Conservation (phyloP, 352 stramenopile genomes). For the Nothophytophthora sp. region DNA sequence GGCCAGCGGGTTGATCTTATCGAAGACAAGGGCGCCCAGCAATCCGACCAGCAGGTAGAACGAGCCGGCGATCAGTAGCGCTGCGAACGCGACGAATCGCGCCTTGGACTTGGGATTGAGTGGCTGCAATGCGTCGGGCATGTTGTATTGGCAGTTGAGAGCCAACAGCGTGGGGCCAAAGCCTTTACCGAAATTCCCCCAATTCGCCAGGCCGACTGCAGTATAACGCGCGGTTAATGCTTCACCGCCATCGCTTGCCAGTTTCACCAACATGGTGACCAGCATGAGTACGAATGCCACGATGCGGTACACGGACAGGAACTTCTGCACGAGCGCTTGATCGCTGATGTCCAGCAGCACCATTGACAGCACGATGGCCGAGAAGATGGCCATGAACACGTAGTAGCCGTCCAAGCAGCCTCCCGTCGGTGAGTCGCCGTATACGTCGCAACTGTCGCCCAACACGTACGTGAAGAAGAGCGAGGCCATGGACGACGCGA, state of each 20-base stretch:
- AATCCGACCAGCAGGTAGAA: constrained; percentile 81
- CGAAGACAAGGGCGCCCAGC: constrained; percentile 72
- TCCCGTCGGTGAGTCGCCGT: constrained; percentile 37
- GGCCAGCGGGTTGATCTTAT: constrained; percentile 78
- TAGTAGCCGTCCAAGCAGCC: constrained; percentile 77
- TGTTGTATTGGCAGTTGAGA: constrained; percentile 90
- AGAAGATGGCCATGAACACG: constrained; percentile 77
- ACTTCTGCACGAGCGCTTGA: constrained; percentile 79
- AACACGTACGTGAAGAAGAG: constrained; percentile 78
- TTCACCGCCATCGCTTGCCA: constrained; percentile 56
- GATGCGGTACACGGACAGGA: constrained; percentile 82
- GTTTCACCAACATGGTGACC: constrained; percentile 73
- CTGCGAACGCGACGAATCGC: constrained; percentile 61
- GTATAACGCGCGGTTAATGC: constrained; percentile 40
- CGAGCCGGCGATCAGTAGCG: constrained; percentile 60
- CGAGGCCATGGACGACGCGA: constrained; percentile 82
- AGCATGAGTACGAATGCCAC: constrained; percentile 80
- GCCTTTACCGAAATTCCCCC: constrained; percentile 77
- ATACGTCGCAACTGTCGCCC: constrained; percentile 66
- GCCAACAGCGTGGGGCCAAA: constrained; percentile 84
- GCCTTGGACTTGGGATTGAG: constrained; percentile 70
- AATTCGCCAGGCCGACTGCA: constrained; percentile 65
- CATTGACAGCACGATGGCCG: constrained; percentile 72
- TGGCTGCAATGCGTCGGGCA: constrained; percentile 80
- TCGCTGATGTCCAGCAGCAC: constrained; percentile 87